Evolutionary conservation across 352 stramenopile species (phyloP).

Genomic region (Pythium pyrilobum): DNA sequence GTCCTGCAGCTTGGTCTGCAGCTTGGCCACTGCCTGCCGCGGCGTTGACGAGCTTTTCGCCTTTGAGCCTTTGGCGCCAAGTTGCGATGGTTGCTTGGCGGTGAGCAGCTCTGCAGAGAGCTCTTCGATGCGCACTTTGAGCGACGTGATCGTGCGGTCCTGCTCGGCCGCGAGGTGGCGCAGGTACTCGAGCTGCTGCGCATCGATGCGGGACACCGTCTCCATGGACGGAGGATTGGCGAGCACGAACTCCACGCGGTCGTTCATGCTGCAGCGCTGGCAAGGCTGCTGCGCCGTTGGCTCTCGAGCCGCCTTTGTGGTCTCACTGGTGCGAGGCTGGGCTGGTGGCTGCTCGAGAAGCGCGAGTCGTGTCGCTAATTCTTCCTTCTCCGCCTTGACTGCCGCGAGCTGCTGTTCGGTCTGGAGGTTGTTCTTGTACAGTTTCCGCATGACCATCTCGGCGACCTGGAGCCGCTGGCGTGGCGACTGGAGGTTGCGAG

Average conservation of each 20-base stretch:
- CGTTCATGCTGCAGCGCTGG: background rate
- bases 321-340: background rate
- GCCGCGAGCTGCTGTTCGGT: conserved; percentile 27
- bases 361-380: conserved; percentile 13
- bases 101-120: conserved; percentile 21
- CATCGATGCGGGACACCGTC: conserved; percentile 29
- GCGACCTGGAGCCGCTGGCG: conserved; percentile 40
- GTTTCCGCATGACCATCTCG: conserved; percentile 57
- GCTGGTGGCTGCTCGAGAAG: conserved; percentile 12
- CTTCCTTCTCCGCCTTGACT: conserved; percentile 23
- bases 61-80: background rate
- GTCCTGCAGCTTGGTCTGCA: conserved; percentile 34
- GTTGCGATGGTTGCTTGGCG: background rate
- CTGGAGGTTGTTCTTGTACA: conserved; percentile 47
- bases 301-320: background rate
- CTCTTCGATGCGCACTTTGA: conserved; percentile 42
- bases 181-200: conserved; percentile 42
- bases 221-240: conserved; percentile 21
- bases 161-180: conserved; percentile 43
- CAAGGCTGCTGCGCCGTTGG: background rate
- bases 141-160: conserved; percentile 37
- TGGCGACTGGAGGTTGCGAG: conserved; percentile 30
- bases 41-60: conserved; percentile 8
- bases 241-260: background rate
- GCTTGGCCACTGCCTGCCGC: conserved; percentile 18